Evolutionary conservation across 768 basidiomycete genomes (phyloP), one percentile per base, ranked within the genome.

Genomic region (Coprinellus micaceus): DNA sequence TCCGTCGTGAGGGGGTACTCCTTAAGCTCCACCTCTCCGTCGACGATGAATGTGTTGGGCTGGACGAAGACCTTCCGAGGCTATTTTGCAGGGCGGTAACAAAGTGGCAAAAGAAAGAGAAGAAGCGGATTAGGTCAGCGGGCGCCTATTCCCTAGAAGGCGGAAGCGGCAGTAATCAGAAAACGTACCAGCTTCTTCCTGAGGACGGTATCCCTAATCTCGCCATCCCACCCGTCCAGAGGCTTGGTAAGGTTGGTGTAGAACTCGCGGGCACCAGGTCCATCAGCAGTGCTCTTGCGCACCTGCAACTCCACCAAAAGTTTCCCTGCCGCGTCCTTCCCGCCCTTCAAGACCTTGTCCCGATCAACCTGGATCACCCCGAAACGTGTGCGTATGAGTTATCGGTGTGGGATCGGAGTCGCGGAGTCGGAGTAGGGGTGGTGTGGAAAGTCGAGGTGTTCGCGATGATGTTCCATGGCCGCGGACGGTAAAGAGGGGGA

Each of bases 41-140:
- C 73, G 52, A 80, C 80, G 47, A 92, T 61, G 61, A 85, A 73
- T 13, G 91, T 91, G 64, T 88, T 93, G 2, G 90, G 88, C 69
- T 91, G 92, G 2, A 91, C 85, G 69, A 94, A 88, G 17, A 91
- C 79, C 69, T 91, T 94, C 56, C 92, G 83, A 17, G 92, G 88
- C 86, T 93, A 61, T 53, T 58, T n/a, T n/a, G n/a, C n/a, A n/a
- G n/a, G n/a, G 54, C 33, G 33, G 33, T 6, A 13, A 63, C 24
- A 54, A 28, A 39, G 45, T 45, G 52, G 28, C 11, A 44, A 25
- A 37, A 41, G 52, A 56, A 21, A 57, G 36, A 24, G 19, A 33
- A 28, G 53, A 53, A 46, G 19, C 11, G 53, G 13, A 33, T 33
- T 13, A 33, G 7, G 13, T 33, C 33, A 33, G 33, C 19, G n/a